Conservation (phyloP, 768 basidiomycete genomes). For the Boletales sp. region DNA sequence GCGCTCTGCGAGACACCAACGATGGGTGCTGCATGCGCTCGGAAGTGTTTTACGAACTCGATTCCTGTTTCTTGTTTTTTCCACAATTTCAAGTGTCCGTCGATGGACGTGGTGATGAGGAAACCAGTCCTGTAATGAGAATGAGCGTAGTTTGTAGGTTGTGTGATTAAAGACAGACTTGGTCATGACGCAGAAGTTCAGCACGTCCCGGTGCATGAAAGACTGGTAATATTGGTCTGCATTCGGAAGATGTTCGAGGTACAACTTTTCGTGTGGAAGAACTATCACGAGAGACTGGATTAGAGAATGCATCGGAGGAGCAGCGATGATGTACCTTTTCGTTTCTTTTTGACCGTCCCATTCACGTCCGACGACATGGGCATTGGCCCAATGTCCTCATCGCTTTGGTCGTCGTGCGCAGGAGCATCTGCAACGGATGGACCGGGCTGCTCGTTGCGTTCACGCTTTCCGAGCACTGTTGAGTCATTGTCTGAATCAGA, state of each 20-base stretch:
- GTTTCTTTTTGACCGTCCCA: slow-evolving; percentile 62
- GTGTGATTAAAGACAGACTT: slow-evolving; percentile 47
- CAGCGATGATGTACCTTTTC: slow-evolving; percentile 59
- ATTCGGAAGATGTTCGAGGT: slow-evolving; percentile 87
- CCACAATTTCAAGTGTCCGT: slow-evolving; percentile 98
- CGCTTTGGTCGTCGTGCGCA: slow-evolving; percentile 46
- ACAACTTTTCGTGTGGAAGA: slow-evolving; percentile 89
- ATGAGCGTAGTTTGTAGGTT: slow-evolving; percentile 4
- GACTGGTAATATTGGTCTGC: slow-evolving; percentile 95
- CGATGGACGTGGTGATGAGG: slow-evolving; percentile 88
- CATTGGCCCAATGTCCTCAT: slow-evolving; percentile 88
- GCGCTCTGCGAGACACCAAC: slow-evolving; percentile 80
- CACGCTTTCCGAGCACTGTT: slow-evolving; percentile 63
- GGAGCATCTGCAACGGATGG: slow-evolving; percentile 17
- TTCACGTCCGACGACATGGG: slow-evolving; percentile 51
- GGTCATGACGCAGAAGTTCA: slow-evolving; percentile 88
- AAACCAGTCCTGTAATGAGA: slow-evolving; percentile 75
- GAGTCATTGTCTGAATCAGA: slow-evolving; percentile 47
- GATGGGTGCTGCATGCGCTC: slow-evolving; percentile 83
- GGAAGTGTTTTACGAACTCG: slow-evolving; percentile 98
- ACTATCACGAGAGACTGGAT: slow-evolving; percentile 45
- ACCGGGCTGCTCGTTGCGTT: slow-evolving; percentile 33
- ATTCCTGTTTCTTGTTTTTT: slow-evolving; percentile 96
- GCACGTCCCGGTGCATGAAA: slow-evolving; percentile 94
- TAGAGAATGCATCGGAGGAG: neutral